phyloP scores from a whole-genome alignment of 2,329 filamentous ascomycete genomes.

The Aspergillus chevalieri region DNA sequence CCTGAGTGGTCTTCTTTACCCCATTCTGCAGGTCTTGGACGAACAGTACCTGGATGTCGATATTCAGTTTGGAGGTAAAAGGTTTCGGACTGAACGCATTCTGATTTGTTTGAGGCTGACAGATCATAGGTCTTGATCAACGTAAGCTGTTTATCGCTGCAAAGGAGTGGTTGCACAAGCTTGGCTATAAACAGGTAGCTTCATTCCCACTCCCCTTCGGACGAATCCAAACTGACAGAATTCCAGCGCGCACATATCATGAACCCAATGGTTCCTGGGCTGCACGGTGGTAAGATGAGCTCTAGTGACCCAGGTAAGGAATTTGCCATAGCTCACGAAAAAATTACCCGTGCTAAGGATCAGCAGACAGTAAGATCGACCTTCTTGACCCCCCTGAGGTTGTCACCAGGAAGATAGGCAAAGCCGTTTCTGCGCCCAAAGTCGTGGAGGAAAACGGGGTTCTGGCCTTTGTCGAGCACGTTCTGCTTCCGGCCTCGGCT shows the following conservation, averaged over 20 bases:
- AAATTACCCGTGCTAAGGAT: neutral
- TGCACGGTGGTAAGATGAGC: conserved; percentile 80
- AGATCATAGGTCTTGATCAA: conserved; percentile 43
- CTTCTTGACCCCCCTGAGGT: conserved; percentile 71
- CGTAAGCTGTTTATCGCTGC: conserved; percentile 48
- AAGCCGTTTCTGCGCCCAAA: conserved; percentile 71
- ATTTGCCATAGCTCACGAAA: neutral
- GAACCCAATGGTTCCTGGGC: conserved; percentile 84
- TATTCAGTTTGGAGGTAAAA: conserved; percentile 73
- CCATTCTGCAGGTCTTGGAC: conserved; percentile 82
- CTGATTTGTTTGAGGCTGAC: no score
- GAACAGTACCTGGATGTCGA: conserved; percentile 86
- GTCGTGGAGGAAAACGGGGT: conserved; percentile 80
- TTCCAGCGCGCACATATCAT: conserved; percentile 60
- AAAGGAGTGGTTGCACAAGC: conserved; percentile 73
- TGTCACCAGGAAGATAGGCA: conserved; percentile 77
- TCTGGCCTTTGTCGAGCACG: conserved; percentile 77
- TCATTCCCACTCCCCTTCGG: neutral
- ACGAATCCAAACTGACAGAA: conserved; percentile 24
- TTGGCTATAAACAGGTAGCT: conserved; percentile 67
- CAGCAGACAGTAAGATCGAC: conserved; percentile 61
- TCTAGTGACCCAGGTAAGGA: conserved; percentile 51
- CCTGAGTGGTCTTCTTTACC: conserved; percentile 71
- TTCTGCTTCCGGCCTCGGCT: conserved; percentile 64
- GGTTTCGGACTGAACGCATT: conserved; percentile 17